Conservation (phyloP, 768 basidiomycete genomes). For the Rhodotorula paludigena region DNA sequence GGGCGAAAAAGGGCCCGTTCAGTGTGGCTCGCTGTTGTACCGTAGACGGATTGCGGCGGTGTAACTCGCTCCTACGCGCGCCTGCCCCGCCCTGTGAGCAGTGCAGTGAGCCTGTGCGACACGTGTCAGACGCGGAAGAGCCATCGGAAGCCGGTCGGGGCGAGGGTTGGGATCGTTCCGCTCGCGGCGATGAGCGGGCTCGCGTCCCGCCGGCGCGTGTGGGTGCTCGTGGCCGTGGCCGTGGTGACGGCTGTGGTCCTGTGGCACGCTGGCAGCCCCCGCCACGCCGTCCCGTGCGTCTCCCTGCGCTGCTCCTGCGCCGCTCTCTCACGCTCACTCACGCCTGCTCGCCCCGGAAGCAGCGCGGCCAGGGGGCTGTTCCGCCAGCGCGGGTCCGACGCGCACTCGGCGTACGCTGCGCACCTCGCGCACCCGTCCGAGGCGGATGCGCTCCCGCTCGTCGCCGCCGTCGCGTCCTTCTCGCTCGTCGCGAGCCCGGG, state of each 20-base stretch:
- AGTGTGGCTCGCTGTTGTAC: background rate
- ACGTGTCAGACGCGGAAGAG: too few species aligned
- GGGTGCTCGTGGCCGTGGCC: background rate
- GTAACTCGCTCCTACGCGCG: too few species aligned
- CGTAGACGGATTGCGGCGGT: background rate
- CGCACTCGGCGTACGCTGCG: background rate
- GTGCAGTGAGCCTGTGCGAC: too few species aligned
- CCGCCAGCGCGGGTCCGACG: background rate
- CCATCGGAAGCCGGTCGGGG: too few species aligned
- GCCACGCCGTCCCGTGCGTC: background rate
- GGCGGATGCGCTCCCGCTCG: conserved; percentile 8
- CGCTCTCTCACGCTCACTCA: background rate
- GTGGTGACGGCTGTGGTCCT: background rate
- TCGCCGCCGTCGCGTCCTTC: conserved; percentile 23
- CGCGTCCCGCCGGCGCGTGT: background rate
- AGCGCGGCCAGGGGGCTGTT: background rate
- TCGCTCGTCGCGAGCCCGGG: background rate
- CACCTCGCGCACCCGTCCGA: conserved; percentile 11
- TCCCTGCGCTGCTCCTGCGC: background rate
- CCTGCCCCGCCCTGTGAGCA: too few species aligned
- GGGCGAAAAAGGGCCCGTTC: background rate
- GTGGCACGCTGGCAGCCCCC: background rate
- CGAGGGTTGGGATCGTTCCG: too few species aligned
- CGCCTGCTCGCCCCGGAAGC: background rate
- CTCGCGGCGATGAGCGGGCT: too few species aligned